Percentiles rank a stretch among this genome's conserved stretches.
Evolutionary conservation across 108 stramenopile genomes (phyloP).

Genomic region (Craspedostauros australis): DNA sequence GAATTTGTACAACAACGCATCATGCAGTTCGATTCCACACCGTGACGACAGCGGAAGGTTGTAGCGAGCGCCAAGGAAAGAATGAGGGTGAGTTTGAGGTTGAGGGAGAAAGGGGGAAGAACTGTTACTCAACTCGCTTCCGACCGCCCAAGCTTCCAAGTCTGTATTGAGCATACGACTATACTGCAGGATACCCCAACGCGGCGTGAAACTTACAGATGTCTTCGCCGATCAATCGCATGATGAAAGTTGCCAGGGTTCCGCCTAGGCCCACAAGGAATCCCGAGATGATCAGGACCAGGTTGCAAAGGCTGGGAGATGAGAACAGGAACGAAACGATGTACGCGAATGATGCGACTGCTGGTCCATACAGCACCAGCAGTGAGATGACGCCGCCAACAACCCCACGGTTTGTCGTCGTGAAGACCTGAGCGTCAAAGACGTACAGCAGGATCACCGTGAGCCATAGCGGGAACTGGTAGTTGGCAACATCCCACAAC

Average conservation of each 20-base stretch:
- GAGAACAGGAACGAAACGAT: slow-evolving; percentile 81
- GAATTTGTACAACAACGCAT: too few relatives aligned
- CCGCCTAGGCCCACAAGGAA: slow-evolving; percentile 85
- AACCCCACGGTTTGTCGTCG: slow-evolving; percentile 49
- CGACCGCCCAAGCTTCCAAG: too few relatives aligned
- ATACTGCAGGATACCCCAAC: too few relatives aligned
- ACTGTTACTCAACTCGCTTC: too few relatives aligned
- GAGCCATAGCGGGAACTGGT: slow-evolving; percentile 85
- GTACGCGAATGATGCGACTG: slow-evolving; percentile 91
- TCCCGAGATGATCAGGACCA: slow-evolving; percentile 84
- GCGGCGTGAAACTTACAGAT: too few relatives aligned
- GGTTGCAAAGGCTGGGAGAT: slow-evolving; percentile 79
- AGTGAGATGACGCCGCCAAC: slow-evolving; percentile 50
- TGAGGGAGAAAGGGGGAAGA: too few relatives aligned
- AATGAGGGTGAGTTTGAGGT: too few relatives aligned
- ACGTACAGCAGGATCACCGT: slow-evolving; percentile 65
- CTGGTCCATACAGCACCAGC: slow-evolving; percentile 88
- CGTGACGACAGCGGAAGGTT: too few relatives aligned
- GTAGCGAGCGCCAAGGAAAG: too few relatives aligned
- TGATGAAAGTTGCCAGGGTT: slow-evolving; percentile 42
- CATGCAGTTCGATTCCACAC: too few relatives aligned
- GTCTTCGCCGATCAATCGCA: slow-evolving; percentile 41
- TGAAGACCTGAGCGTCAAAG: slow-evolving; percentile 59
- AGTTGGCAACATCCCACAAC: slow-evolving; percentile 88
- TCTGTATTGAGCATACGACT: too few relatives aligned